These are phyloP conservation scores for Trifolium fragiferum DNA, from an alignment of 306 rosid genomes.

Conservation along the genomic window DNA sequence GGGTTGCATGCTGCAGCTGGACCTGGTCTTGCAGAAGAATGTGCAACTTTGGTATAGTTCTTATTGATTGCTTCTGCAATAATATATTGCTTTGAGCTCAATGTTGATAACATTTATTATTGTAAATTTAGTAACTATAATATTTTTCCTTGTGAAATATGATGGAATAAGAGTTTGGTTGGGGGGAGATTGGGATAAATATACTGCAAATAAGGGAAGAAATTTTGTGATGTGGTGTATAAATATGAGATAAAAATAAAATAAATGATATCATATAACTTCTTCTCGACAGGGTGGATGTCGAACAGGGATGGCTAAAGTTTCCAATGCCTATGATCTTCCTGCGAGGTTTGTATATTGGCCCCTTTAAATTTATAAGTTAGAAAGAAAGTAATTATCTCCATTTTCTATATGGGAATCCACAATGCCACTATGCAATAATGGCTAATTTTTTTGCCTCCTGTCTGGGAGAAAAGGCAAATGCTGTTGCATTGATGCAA, in stretches of 20 bases:
- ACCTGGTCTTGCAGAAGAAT: slow-evolving; percentile 97
- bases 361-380: slow-evolving; percentile 7
- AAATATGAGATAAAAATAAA: slow-evolving; percentile 24
- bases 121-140: slow-evolving; percentile 12
- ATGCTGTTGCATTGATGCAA: slow-evolving; percentile 36
- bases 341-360: slow-evolving; percentile 82
- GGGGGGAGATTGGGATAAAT: slow-evolving; percentile 21
- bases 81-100: slow-evolving; percentile 9
- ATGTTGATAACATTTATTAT: slow-evolving; percentile 20
- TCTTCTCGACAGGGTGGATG: slow-evolving; percentile 86
- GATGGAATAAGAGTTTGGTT: slow-evolving; percentile 13
- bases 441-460: not conserved
- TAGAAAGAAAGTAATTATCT: slow-evolving; percentile 32
- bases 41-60: slow-evolving; percentile 76
- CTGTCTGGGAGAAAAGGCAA: slow-evolving; percentile 27
- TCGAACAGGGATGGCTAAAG: slow-evolving; percentile 99
- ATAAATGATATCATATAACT: slow-evolving; percentile 44
- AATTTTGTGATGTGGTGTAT: slow-evolving; percentile 35
- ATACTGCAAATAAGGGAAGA: slow-evolving; percentile 14
- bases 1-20: slow-evolving; percentile 98
- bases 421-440: slow-evolving; percentile 11
- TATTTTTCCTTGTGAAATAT: slow-evolving; percentile 1
- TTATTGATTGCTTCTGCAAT: slow-evolving; percentile 31
- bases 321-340: slow-evolving; percentile 88
- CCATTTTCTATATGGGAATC: slow-evolving; percentile 27